Evolutionary conservation across 1,284 basidiomycete genomes (phyloP).

Genomic region (Gymnopus androsaceus): DNA sequence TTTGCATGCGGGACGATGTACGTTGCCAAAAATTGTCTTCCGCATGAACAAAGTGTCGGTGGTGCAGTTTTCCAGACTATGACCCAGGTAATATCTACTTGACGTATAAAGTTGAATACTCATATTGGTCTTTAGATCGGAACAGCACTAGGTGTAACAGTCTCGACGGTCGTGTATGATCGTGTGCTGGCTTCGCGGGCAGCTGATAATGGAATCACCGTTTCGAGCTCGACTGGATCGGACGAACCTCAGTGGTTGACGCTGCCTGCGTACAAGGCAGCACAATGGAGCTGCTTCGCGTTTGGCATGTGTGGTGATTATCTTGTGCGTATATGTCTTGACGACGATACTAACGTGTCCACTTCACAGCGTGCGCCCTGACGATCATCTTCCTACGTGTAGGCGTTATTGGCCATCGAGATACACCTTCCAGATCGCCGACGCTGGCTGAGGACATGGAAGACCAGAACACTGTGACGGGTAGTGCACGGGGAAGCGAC

Average conservation of each 20-base stretch:
- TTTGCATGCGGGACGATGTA: slow-evolving; percentile 77
- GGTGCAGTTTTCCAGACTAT: slow-evolving; percentile 80
- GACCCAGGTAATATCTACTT: slow-evolving; percentile 50
- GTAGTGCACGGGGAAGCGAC: slow-evolving; percentile 3
- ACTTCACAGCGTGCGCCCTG: slow-evolving; percentile 6
- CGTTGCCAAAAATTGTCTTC: slow-evolving; percentile 69
- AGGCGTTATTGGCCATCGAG: slow-evolving; percentile 12
- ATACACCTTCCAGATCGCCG: background rate
- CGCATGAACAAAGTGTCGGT: slow-evolving; percentile 78
- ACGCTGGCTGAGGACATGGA: background rate
- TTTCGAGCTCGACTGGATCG: background rate
- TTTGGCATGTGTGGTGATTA: slow-evolving; percentile 14
- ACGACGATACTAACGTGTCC: background rate
- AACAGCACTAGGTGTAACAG: slow-evolving; percentile 17
- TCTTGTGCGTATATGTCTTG: background rate
- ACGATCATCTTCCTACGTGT: slow-evolving; percentile 16
- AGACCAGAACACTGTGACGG: background rate
- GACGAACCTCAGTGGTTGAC: slow-evolving; percentile 2
- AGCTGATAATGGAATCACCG: background rate
- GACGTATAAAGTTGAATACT: background rate
- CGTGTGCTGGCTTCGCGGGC: slow-evolving; percentile 9
- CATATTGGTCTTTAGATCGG: slow-evolving; percentile 6
- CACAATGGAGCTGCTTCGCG: slow-evolving; percentile 16
- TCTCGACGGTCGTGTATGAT: slow-evolving; percentile 16
- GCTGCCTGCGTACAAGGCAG: slow-evolving; percentile 15